Evolutionary conservation across 1,284 basidiomycete genomes (phyloP).

Genomic region (Pisolithus thermaeus): DNA sequence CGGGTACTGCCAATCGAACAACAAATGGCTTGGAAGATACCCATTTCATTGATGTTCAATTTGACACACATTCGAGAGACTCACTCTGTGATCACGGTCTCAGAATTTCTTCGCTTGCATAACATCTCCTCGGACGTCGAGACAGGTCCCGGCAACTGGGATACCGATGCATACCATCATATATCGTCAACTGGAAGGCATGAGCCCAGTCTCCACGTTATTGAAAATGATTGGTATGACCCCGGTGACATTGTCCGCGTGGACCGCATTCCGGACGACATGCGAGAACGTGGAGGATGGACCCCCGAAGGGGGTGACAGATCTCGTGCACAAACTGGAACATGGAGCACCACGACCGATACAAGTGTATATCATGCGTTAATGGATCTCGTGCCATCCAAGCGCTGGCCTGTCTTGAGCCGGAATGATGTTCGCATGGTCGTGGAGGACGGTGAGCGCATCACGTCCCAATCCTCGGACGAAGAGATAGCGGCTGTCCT

Average conservation of each 20-base stretch:
- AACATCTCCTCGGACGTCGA: conserved; percentile 29
- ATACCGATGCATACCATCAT: conserved; percentile 25
- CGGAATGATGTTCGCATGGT: conserved; percentile 17
- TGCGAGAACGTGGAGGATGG: conserved; percentile 18
- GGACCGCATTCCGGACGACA: conserved; percentile 23
- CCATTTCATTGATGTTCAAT: conserved; percentile 40
- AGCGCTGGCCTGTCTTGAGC: conserved; percentile 9
- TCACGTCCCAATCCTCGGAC: conserved; percentile 18
- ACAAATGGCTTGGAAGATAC: conserved; percentile 38
- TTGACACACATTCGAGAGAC: conserved; percentile 35
- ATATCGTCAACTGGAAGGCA: conserved; percentile 1
- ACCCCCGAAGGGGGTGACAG: conserved; percentile 4
- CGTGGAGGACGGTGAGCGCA: conserved; percentile 17
- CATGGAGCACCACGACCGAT: conserved; percentile 10
- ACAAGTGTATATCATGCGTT: conserved; percentile 8
- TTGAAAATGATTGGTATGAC: conserved; percentile 33
- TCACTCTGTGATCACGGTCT: conserved; percentile 34
- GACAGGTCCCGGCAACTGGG: conserved; percentile 34
- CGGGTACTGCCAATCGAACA: conserved; percentile 33
- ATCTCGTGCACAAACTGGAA: conserved; percentile 13
- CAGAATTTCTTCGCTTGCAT: conserved; percentile 40
- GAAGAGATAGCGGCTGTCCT: conserved; percentile 30
- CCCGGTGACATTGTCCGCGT: conserved; percentile 24
- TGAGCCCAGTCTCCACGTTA: conserved; percentile 26
- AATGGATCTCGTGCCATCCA: conserved; percentile 6